Evolutionary conservation across 2,329 filamentous ascomycete genomes (phyloP), one percentile per base, ranked within the genome.

Genomic region (Podosphaera aphanis): DNA sequence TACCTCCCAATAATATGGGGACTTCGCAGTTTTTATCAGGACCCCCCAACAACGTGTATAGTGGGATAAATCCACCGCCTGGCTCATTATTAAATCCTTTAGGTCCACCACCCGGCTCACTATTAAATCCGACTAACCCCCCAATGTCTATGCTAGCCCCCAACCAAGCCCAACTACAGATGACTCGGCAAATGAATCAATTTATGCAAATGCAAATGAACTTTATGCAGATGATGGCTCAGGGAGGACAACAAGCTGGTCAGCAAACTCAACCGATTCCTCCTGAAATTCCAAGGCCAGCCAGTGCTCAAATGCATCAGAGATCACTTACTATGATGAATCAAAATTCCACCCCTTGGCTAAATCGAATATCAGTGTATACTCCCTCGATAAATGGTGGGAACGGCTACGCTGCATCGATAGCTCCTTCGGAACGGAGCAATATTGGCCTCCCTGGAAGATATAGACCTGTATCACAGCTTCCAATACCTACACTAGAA

Each of bases 131-230:
- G 2, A 72, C n/a, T n/a, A n/a, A n/a, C n/a, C n/a, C n/a, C n/a
- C n/a, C n/a, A n/a, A n/a, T n/a, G n/a, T n/a, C n/a, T n/a, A n/a
- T n/a, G n/a, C n/a, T n/a, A n/a, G n/a, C n/a, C n/a, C n/a, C 71
- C 19, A 79, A 84, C 50, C 79, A 82, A 58, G 77, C 77, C 23
- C 81, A 88, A 54, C 69, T 86, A 37, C 77, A 86, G 53, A 79
- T 90, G 69, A 79, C 73, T 5, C 79, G 84, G 56, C 80, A 86
- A 57, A 86, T 88, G 82, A 71, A 74, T 47, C 78, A 83, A 55
- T 85, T 88, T 63, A 85, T 88, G 80, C 79, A 85, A 58, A 84
- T 90, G 78, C 84, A 93, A 60, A 86, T 92, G 79, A 82, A 92
- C 59, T 85, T 85, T 63, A 88, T 92, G 79, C 80, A 86, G 56